Conservation (phyloP, 2,329 filamentous ascomycete species). For the Chaetomium sp. region DNA sequence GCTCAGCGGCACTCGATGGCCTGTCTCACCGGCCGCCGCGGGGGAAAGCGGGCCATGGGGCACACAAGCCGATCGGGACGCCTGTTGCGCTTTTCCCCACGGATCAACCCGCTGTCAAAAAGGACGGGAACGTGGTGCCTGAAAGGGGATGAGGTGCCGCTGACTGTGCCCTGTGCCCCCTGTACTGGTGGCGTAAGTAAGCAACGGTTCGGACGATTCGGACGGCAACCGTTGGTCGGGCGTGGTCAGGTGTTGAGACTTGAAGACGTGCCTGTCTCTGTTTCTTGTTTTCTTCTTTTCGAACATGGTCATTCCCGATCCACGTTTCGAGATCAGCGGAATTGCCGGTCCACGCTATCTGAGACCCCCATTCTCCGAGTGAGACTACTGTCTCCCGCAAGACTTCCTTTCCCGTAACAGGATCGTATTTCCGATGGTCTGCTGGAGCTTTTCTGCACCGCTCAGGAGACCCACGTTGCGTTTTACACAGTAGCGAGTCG, state of each 20-base stretch:
- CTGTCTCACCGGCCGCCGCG: constrained; percentile 6
- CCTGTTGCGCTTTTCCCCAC: background rate
- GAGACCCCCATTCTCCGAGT: background rate
- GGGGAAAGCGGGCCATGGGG: constrained; percentile 7
- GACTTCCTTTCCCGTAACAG: background rate
- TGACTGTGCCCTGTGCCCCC: background rate
- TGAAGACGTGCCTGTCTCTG: background rate
- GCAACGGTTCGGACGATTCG: background rate
- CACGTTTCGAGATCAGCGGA: constrained; percentile 3
- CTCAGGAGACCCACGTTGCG: constrained; percentile 18
- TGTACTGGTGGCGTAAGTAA: background rate
- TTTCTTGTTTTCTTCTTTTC: background rate
- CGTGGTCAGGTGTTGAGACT: constrained; percentile 7
- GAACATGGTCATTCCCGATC: background rate
- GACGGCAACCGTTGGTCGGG: background rate
- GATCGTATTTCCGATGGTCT: background rate
- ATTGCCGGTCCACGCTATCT: background rate
- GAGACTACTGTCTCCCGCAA: background rate
- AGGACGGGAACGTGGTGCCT: constrained; percentile 2
- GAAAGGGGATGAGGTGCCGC: background rate
- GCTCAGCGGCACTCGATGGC: constrained; percentile 8
- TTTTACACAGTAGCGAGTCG: constrained; percentile 18
- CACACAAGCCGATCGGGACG: constrained; percentile 10
- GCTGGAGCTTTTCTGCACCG: constrained; percentile 2
- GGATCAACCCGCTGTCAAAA: constrained; percentile 18